A percentile compares a stretch with the other conserved stretches of the same genome.
These are phyloP conservation scores for Candida cerambycidarum DNA, from an alignment of 805 yeast species.

Conservation along the genomic window DNA sequence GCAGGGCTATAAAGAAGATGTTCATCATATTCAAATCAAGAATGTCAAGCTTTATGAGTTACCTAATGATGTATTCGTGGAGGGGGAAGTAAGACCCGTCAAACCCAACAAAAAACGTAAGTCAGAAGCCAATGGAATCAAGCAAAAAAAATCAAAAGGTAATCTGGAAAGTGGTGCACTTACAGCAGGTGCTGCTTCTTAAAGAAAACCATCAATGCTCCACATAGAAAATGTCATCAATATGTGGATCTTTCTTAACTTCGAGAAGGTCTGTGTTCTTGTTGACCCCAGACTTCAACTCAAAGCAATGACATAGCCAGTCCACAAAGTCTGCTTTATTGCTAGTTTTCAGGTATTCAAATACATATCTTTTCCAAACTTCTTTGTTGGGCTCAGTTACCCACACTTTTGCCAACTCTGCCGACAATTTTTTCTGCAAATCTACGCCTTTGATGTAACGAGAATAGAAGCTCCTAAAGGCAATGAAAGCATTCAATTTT, in stretches of 20 bases:
- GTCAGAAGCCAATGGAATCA: constrained; percentile 15
- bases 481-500: constrained; percentile 29
- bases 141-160: constrained; percentile 25
- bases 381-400: constrained; percentile 21
- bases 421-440: constrained; percentile 25
- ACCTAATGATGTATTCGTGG: constrained; percentile 77
- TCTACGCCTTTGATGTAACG: constrained; percentile 19
- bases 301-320: constrained; percentile 21
- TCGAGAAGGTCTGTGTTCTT: not conserved
- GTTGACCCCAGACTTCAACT: constrained; percentile 1
- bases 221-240: not conserved
- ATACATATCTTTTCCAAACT: constrained; percentile 31
- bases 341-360: constrained; percentile 22
- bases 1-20: constrained; percentile 61
- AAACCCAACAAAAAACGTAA: constrained; percentile 48
- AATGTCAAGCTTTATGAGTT: constrained; percentile 65
- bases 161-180: constrained; percentile 4
- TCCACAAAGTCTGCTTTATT: constrained; percentile 15
- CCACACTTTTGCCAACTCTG: constrained; percentile 27
- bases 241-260: not conserved
- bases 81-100: constrained; percentile 72
- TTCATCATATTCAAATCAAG: constrained; percentile 65
- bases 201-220: too few species aligned
- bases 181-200: not conserved
- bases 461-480: constrained; percentile 30